These are phyloP conservation scores for Aspergillus brunneoviolaceus DNA, from an alignment of 2,329 filamentous ascomycete genomes.

Conservation along the genomic window DNA sequence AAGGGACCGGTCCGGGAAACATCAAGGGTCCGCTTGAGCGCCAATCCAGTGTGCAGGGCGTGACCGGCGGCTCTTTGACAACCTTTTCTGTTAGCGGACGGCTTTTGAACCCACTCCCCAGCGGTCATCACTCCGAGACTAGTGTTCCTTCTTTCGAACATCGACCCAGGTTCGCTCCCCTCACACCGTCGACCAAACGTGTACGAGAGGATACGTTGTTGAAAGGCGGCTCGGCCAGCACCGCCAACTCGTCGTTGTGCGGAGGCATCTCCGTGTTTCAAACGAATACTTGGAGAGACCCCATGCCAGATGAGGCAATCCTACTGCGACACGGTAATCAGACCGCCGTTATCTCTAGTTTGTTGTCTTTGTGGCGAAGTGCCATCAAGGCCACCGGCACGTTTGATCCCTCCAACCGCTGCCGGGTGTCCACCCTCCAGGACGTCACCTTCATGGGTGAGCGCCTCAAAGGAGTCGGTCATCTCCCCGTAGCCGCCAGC, in stretches of 20 bases:
- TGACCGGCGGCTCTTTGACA: slow-evolving; percentile 42
- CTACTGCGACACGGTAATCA: slow-evolving; percentile 45
- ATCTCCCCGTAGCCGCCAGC: slow-evolving; percentile 34
- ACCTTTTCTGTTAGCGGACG: slow-evolving; percentile 45
- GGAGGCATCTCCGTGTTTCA: slow-evolving; percentile 45
- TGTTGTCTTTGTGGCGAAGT: slow-evolving; percentile 47
- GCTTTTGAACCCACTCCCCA: slow-evolving; percentile 30
- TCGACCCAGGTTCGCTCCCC: slow-evolving; percentile 43
- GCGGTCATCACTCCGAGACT: slow-evolving; percentile 23
- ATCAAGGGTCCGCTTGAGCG: slow-evolving; percentile 40
- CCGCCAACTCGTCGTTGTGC: slow-evolving; percentile 32
- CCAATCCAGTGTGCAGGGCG: slow-evolving; percentile 40
- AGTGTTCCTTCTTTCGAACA: slow-evolving; percentile 29
- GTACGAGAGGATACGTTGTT: slow-evolving; percentile 47
- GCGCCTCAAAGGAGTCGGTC: slow-evolving; percentile 38
- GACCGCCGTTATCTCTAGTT: slow-evolving; percentile 44
- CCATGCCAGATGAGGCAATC: slow-evolving; percentile 44
- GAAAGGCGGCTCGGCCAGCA: slow-evolving; percentile 34
- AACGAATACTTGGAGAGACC: slow-evolving; percentile 35
- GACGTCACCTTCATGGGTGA: slow-evolving; percentile 44
- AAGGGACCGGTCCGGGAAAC: slow-evolving; percentile 44
- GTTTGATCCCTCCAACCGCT: slow-evolving; percentile 41
- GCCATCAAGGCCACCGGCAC: slow-evolving; percentile 38
- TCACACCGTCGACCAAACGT: slow-evolving; percentile 51
- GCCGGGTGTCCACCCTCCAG: slow-evolving; percentile 39